These are phyloP conservation scores for Phyllosticta citribraziliensis DNA, from an alignment of 2,329 filamentous ascomycete genomes.

Conservation along the genomic window DNA sequence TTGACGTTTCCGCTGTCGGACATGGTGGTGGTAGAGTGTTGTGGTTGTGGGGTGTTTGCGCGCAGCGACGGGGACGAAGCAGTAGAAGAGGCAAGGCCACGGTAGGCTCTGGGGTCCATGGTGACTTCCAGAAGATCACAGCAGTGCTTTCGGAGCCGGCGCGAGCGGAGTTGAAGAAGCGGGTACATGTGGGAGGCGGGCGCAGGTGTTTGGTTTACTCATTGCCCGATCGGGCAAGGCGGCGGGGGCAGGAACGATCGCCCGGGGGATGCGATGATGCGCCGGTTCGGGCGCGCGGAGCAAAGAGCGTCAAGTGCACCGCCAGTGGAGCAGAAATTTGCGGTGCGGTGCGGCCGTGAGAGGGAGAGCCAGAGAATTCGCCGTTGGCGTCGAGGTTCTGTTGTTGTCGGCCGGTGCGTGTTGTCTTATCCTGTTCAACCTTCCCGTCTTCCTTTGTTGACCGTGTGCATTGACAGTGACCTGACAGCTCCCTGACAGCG, in stretches of 20 bases:
- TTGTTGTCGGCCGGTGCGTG: background rate
- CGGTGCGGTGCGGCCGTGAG: background rate
- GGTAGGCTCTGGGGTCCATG: conserved; percentile 23
- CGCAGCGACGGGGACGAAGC: conserved; percentile 37
- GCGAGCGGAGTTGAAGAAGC: conserved; percentile 4
- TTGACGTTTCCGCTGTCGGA: conserved; percentile 41
- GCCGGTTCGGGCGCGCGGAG: background rate
- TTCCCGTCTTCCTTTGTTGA: background rate
- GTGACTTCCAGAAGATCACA: conserved; percentile 18
- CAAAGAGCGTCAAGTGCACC: background rate
- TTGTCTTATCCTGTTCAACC: background rate
- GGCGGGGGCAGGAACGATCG: conserved; percentile 2
- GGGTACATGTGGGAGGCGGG: conserved; percentile 3
- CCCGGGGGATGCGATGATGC: conserved; percentile 4
- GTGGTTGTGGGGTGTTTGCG: conserved; percentile 26
- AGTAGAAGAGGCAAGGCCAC: conserved; percentile 19
- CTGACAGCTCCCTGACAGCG: background rate
- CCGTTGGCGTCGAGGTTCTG: background rate
- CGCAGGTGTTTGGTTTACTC: conserved; percentile 6
- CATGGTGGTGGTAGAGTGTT: conserved; percentile 21
- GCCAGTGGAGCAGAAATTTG: background rate
- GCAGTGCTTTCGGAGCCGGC: conserved; percentile 10
- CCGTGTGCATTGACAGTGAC: background rate
- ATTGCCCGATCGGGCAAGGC: conserved; percentile 6
- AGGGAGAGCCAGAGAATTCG: no score